Base-by-base conservation (phyloP, 1,284 basidiomycete species). In the Trichosporon faecale region DNA sequence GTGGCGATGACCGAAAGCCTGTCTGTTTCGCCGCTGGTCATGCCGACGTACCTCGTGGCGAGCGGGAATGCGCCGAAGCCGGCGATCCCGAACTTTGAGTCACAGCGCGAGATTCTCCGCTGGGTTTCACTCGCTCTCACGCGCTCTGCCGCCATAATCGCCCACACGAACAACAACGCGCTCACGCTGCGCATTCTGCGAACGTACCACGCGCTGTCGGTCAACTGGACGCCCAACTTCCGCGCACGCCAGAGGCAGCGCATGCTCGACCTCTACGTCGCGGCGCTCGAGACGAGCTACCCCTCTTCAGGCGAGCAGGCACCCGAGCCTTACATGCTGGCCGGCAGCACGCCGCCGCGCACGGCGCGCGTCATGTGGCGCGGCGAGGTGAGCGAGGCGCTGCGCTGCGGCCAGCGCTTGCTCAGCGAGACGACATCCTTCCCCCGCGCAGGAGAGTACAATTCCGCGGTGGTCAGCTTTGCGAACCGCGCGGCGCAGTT, bases 371-470 rank as follows among this genome's bases (percentile, higher is more conserved):
- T 85, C 0, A 78, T 85, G 1, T 94, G 92, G 92, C 82, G 89
- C 25, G 86, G 85, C 33, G 87, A 88, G 23, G 89, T 89, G 0
- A 86, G 88, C 16, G 87, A 87, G 0, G 86, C 90, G 16, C 85
- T 91, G n/a, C 86, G 87, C 21, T 89, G 91, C 70, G 91, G 91
- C 69, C 88, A 89, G 33, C 85, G 86, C 0, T 85, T 94, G 57
- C 80, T 95, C 27, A 87, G 83, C 66, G 85, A 86, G 1, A 88
- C 88, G 67, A 94, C 93, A 0, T 83, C 78, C 0, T 96, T 99
- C 79, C 96, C 96, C 7, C 86, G 85, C 46, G 94, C 95, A 0
- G 94, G 94, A 2, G 87, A 93, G 75, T 85, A 89, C 68, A 98
- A 98, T 77, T 74, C 84, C 27, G 88, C 88, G 70, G 93, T 97